Percentiles rank a stretch among this genome's conserved stretches.
Conservation (phyloP, 129 eudicot species). For the Sambucus nigra region DNA sequence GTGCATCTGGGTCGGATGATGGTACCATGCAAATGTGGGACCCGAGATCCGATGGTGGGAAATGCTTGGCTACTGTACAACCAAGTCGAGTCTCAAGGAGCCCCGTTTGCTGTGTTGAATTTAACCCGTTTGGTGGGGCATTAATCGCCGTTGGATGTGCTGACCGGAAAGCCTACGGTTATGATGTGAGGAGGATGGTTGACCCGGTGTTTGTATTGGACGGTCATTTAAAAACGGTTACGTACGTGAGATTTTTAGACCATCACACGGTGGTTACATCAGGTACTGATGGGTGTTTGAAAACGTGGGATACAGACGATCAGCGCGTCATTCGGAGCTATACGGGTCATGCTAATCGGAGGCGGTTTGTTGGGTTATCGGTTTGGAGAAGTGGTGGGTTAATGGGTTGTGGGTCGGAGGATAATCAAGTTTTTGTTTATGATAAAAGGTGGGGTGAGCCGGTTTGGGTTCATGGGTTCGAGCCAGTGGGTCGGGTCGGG, state of each 20-base stretch:
- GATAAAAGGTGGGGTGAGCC: constrained; percentile 84
- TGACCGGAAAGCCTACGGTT: constrained; percentile 48
- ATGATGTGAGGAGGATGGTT: constrained; percentile 42
- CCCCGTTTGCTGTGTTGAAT: constrained; percentile 65
- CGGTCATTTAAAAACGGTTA: constrained; percentile 51
- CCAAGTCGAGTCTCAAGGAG: constrained; percentile 24
- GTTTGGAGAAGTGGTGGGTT: constrained; percentile 53
- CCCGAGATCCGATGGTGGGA: constrained; percentile 50
- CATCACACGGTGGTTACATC: constrained; percentile 47
- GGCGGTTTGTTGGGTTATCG: constrained; percentile 66
- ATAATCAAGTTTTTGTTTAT: constrained; percentile 57
- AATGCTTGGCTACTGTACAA: constrained; percentile 30
- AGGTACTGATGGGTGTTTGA: constrained; percentile 58
- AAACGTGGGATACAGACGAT: constrained; percentile 53
- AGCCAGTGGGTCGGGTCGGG: constrained; percentile 16
- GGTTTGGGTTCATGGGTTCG: constrained; percentile 62
- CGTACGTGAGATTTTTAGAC: constrained; percentile 41
- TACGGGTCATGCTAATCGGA: constrained; percentile 48
- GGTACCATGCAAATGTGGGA: constrained; percentile 87
- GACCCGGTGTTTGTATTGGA: constrained; percentile 36
- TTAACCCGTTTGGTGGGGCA: constrained; percentile 53
- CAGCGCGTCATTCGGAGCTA: constrained; percentile 34
- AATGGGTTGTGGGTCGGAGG: constrained; percentile 67
- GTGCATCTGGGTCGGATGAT: constrained; percentile 77
- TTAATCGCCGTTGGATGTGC: constrained; percentile 61